Percentiles rank a stretch among this genome's conserved stretches.
Evolutionary conservation across 768 basidiomycete genomes (phyloP).

Genomic region (Tulasnella sp.): DNA sequence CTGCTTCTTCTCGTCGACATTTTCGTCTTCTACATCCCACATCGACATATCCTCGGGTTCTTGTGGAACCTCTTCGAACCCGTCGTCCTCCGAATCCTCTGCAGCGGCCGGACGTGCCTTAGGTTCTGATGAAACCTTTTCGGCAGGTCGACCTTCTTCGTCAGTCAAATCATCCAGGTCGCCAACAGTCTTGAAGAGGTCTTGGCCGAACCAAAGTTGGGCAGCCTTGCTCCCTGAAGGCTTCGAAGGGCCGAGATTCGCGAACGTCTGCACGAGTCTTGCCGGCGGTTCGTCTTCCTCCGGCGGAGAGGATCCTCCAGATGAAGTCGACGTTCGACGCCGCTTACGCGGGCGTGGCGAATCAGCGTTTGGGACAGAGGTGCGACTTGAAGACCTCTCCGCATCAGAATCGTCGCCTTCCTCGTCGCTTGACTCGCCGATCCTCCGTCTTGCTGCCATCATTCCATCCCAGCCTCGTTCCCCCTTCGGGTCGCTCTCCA

Average conservation of each 20-base stretch:
- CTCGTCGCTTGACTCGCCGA: background rate
- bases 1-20: conserved; percentile 57
- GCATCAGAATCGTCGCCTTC: background rate
- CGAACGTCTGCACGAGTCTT: background rate
- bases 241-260: conserved; percentile 34
- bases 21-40: conserved; percentile 74
- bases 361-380: background rate
- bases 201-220: conserved; percentile 93
- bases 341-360: background rate
- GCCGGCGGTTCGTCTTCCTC: background rate
- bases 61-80: conserved; percentile 67
- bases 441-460: conserved; percentile 14
- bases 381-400: background rate
- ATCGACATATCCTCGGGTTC: conserved; percentile 51
- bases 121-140: conserved; percentile 19
- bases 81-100: conserved; percentile 37
- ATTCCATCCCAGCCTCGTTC: conserved; percentile 64
- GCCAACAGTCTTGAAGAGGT: conserved; percentile 55
- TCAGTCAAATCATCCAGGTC: conserved; percentile 28
- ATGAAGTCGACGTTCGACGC: background rate
- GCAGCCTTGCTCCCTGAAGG: conserved; percentile 42
- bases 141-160: conserved; percentile 25
- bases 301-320: background rate
- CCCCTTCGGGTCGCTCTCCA: conserved; percentile 21
- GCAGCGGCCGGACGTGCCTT: conserved; percentile 14